Conservation (phyloP, 495 filamentous ascomycete species). For the Aspergillus leporis region DNA sequence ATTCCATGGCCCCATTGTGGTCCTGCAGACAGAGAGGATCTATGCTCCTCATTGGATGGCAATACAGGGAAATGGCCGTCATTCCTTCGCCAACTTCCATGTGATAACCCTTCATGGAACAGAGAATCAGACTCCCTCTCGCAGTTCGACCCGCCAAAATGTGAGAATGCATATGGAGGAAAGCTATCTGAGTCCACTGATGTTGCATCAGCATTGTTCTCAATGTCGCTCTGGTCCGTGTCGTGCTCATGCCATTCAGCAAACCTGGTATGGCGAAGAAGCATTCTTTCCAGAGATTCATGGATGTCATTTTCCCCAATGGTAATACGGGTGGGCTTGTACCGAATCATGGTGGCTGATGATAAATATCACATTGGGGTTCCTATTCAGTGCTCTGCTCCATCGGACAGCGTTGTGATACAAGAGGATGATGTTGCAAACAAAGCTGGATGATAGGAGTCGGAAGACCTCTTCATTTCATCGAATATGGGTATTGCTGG, state of each 20-base stretch:
- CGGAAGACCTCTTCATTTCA: not conserved
- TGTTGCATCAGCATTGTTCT: constrained; percentile 12
- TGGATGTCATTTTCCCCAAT: constrained; percentile 55
- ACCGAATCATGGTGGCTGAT: constrained; percentile 52
- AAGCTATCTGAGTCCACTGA: constrained; percentile 15
- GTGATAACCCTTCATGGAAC: not conserved
- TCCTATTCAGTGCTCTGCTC: no score
- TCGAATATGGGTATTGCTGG: no score
- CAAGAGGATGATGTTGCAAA: not conserved
- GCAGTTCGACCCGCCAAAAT: not conserved
- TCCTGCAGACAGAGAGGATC: not conserved
- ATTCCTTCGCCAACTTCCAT: not conserved
- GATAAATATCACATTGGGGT: no score
- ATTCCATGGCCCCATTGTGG: not conserved
- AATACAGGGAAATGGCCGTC: not conserved
- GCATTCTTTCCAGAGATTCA: constrained; percentile 26
- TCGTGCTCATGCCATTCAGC: constrained; percentile 21
- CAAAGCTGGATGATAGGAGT: not conserved
- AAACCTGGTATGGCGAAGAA: constrained; percentile 18
- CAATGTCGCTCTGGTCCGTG: constrained; percentile 18
- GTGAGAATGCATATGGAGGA: constrained; percentile 7
- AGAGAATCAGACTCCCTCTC: constrained; percentile 8
- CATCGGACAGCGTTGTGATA: no score
- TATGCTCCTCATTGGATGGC: not conserved
- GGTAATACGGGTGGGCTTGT: constrained; percentile 51